Percentiles rank a stretch among this genome's conserved stretches.
Evolutionary conservation across 1,284 basidiomycete genomes (phyloP).

Genomic region (Naganishia liquefaciens): DNA sequence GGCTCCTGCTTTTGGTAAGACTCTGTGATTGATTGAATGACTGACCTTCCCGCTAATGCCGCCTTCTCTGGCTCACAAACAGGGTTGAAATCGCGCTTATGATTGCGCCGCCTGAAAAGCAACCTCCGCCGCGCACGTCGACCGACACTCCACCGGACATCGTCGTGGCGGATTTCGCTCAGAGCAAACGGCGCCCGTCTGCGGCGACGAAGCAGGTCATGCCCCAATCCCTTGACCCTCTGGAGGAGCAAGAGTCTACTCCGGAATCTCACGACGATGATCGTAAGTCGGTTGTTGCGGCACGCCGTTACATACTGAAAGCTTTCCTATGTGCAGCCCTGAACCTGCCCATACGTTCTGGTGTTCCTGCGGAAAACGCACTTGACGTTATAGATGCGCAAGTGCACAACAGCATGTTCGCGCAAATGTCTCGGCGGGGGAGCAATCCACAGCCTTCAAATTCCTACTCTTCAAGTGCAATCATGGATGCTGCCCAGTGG

Average conservation of each 20-base stretch:
- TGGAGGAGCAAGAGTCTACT: constrained; percentile 2
- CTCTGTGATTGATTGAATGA: not conserved
- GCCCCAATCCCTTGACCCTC: not conserved
- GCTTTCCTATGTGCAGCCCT: not conserved
- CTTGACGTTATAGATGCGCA: constrained; percentile 32
- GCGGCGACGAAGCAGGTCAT: constrained; percentile 12
- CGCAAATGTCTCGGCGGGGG: constrained; percentile 11
- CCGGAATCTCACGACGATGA: constrained; percentile 13
- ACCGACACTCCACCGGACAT: not conserved
- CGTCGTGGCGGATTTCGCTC: constrained; percentile 12
- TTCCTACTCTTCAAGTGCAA: not conserved
- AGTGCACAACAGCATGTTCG: constrained; percentile 30
- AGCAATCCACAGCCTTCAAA: constrained; percentile 1
- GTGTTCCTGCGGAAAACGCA: constrained; percentile 27
- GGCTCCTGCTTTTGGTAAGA: constrained; percentile 51
- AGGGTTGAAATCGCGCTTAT: constrained; percentile 64
- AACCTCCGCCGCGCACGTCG: not conserved
- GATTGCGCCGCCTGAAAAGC: constrained; percentile 39
- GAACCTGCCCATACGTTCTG: constrained; percentile 14
- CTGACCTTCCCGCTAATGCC: constrained; percentile 8
- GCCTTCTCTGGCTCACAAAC: not conserved
- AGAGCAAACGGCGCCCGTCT: constrained; percentile 1
- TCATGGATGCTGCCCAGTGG: not conserved
- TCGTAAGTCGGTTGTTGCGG: not conserved
- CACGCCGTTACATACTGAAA: not conserved